Conservation (phyloP, 768 basidiomycete species). For the Cyclocybe cylindracea region DNA sequence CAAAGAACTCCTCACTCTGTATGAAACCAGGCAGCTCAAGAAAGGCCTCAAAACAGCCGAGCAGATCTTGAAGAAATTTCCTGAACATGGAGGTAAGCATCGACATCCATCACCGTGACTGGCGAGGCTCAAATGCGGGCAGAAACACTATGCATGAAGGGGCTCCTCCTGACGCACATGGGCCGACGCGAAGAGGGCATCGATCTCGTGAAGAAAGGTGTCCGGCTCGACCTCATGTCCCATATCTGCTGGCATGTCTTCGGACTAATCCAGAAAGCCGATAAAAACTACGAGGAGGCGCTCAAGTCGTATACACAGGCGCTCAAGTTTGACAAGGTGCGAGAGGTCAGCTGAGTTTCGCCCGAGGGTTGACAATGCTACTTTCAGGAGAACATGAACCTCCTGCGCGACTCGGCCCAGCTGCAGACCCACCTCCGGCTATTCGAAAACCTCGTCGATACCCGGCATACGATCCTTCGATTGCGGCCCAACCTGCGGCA, state of each 20-base stretch:
- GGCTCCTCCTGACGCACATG: constrained; percentile 81
- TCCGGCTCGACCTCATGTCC: constrained; percentile 77
- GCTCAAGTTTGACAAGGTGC: constrained; percentile 84
- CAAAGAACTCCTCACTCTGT: constrained; percentile 82
- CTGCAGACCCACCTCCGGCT: constrained; percentile 86
- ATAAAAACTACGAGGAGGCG: constrained; percentile 94
- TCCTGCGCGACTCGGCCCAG: constrained; percentile 87
- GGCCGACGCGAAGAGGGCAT: constrained; percentile 80
- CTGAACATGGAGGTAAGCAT: constrained; percentile 88
- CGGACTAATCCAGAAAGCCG: constrained; percentile 90
- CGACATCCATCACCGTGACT: neutral
- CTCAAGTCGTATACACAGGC: constrained; percentile 92
- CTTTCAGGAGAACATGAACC: constrained; percentile 87
- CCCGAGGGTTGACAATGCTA: neutral
- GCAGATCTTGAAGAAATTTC: constrained; percentile 92
- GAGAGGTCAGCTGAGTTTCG: constrained; percentile 16
- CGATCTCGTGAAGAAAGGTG: constrained; percentile 82
- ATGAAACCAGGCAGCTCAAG: constrained; percentile 87
- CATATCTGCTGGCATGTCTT: constrained; percentile 99
- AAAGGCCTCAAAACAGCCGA: constrained; percentile 91
- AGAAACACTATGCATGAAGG: constrained; percentile 98
- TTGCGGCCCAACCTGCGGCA: constrained; percentile 81
- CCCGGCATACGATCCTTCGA: constrained; percentile 77
- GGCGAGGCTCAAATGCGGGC: constrained; percentile 2
- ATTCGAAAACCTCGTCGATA: constrained; percentile 77